These are phyloP conservation scores for Pelargonium fulgidum DNA, from an alignment of 441 rosid species.

Conservation along the genomic window DNA sequence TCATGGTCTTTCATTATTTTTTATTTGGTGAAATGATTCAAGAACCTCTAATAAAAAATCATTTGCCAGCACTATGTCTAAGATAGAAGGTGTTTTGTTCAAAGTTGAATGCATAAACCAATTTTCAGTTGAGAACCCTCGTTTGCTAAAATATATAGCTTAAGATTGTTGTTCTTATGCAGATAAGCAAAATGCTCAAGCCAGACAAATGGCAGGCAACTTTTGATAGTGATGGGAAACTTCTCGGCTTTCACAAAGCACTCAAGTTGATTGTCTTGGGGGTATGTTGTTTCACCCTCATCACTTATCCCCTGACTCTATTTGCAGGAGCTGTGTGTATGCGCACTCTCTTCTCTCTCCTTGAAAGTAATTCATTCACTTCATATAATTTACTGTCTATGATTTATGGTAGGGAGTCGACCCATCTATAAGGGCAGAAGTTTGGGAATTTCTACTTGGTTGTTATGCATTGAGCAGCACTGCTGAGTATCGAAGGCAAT, in stretches of 20 bases:
- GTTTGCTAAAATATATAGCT: not conserved
- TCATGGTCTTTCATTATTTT: not conserved
- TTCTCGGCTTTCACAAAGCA: slow-evolving; percentile 67
- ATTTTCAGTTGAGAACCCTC: no score
- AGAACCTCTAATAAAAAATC: not conserved
- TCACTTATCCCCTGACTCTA: slow-evolving; percentile 10
- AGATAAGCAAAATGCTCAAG: slow-evolving; percentile 83
- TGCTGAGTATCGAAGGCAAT: slow-evolving; percentile 62
- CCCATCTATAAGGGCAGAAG: slow-evolving; percentile 88
- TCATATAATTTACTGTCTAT: slow-evolving; percentile 21
- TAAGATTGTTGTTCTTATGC: slow-evolving; percentile 21
- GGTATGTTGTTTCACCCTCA: slow-evolving; percentile 42
- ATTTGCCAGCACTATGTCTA: not conserved
- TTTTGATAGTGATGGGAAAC: slow-evolving; percentile 79
- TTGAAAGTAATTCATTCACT: not conserved
- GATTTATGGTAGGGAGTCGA: slow-evolving; percentile 65
- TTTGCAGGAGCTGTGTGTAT: not conserved
- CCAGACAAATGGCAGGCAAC: slow-evolving; percentile 76
- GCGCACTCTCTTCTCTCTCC: not conserved
- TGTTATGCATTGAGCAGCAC: slow-evolving; percentile 81
- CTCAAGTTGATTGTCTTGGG: slow-evolving; percentile 72
- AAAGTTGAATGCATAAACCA: not conserved
- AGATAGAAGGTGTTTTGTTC: not conserved
- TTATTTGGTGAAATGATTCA: not conserved
- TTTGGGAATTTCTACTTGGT: slow-evolving; percentile 98